Percentiles rank a stretch among this genome's conserved stretches.
Evolutionary conservation across 768 basidiomycete species (phyloP).

Genomic region (Boletus rubroflammeus): DNA sequence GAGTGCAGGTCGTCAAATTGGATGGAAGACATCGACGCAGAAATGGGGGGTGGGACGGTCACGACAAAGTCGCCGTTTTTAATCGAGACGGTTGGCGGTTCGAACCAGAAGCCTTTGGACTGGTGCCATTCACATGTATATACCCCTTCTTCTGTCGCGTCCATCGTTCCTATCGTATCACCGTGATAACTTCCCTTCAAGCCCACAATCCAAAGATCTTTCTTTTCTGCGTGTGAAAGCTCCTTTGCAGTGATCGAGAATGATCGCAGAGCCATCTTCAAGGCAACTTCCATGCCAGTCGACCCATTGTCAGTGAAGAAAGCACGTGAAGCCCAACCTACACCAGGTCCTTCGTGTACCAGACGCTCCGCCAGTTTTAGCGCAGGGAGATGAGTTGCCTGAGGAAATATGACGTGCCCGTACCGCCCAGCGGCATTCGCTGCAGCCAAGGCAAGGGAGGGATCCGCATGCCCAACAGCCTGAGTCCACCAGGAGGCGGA

Average conservation of each 20-base stretch:
- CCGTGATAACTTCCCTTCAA: slow-evolving; percentile 94
- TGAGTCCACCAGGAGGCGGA: slow-evolving; percentile 99
- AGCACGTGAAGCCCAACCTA: slow-evolving; percentile 85
- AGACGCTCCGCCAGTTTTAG: slow-evolving; percentile 79
- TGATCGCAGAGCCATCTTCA: slow-evolving; percentile 92
- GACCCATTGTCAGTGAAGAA: slow-evolving; percentile 96
- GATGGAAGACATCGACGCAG: slow-evolving; percentile 22
- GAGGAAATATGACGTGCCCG: slow-evolving; percentile 96
- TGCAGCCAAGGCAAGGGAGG: slow-evolving; percentile 77
- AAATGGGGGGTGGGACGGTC: slow-evolving; percentile 49
- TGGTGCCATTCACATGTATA: slow-evolving; percentile 97
- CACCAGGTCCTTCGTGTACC: slow-evolving; percentile 71
- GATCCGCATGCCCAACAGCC: slow-evolving; percentile 77
- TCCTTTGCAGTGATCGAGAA: slow-evolving; percentile 41
- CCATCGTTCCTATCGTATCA: slow-evolving; percentile 97
- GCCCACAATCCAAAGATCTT: slow-evolving; percentile 73
- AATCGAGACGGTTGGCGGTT: slow-evolving; percentile 76
- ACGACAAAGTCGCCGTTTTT: slow-evolving; percentile 55
- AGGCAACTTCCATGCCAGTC: slow-evolving; percentile 94
- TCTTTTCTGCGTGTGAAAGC: slow-evolving; percentile 38
- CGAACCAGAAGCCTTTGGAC: slow-evolving; percentile 91
- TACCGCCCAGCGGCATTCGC: slow-evolving; percentile 90
- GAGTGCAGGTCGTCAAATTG: slow-evolving; percentile 44
- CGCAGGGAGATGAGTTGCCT: slow-evolving; percentile 83
- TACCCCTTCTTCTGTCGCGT: slow-evolving; percentile 87